Conservation (phyloP, 2,329 filamentous ascomycete species). For the Penicillium sp. region DNA sequence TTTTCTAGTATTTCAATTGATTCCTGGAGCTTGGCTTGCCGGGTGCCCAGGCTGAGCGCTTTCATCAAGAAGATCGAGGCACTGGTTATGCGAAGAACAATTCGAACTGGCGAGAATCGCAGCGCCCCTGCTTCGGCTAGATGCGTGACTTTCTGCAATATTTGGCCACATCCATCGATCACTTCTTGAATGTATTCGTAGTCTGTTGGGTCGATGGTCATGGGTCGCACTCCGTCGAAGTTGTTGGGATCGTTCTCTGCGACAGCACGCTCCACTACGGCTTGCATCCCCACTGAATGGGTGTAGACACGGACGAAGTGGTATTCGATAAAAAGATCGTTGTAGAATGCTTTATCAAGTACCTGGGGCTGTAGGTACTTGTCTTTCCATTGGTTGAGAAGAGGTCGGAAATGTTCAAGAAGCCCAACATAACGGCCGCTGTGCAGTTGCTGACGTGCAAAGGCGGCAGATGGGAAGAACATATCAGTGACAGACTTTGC, state of each 20-base stretch:
- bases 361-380: conserved; percentile 28
- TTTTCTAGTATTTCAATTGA: conserved; percentile 43
- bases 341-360: conserved; percentile 34
- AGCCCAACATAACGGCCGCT: conserved; percentile 46
- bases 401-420: conserved; percentile 35
- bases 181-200: conserved; percentile 51
- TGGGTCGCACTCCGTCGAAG: conserved; percentile 32
- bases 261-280: conserved; percentile 48
- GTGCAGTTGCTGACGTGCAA: conserved; percentile 30
- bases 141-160: conserved; percentile 43
- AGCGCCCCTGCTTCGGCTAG: conserved; percentile 41
- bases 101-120: conserved; percentile 47
- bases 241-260: conserved; percentile 28
- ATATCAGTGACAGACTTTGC: conserved; percentile 47
- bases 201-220: conserved; percentile 43
- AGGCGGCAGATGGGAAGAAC: conserved; percentile 40
- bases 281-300: conserved; percentile 47
- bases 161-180: conserved; percentile 46
- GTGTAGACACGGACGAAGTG: conserved; percentile 40
- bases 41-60: conserved; percentile 43
- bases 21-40: conserved; percentile 43
- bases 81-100: conserved; percentile 48
- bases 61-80: conserved; percentile 49
- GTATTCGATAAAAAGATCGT: conserved; percentile 48
- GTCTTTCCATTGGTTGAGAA: conserved; percentile 33